A percentile compares a stretch with the other conserved stretches of the same genome.
Conservation (phyloP, 441 rosid species). For the Melastoma candidum region DNA sequence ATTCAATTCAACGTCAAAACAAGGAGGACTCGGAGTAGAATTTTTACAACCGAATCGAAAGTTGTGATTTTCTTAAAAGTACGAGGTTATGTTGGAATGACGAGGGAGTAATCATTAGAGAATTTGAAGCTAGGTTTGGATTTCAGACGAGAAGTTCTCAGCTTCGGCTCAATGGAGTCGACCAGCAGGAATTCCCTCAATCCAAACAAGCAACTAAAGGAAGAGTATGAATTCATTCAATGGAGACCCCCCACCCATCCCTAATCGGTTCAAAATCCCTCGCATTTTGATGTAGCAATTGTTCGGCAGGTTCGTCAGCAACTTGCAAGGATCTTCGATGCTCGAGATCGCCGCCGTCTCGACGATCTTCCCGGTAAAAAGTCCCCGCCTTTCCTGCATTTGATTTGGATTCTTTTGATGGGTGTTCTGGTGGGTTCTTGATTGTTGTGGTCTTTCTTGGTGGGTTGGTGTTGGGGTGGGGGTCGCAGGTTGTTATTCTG, state of each 20-base stretch:
- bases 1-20: too few species aligned
- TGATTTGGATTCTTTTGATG: background rate
- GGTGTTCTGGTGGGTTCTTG: background rate
- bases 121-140: too few species aligned
- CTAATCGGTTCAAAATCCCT: background rate
- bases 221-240: constrained; percentile 34
- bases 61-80: too few species aligned
- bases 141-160: too few species aligned
- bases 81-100: too few species aligned
- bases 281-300: constrained; percentile 1
- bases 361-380: constrained; percentile 48
- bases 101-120: too few species aligned
- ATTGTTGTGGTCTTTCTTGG: background rate
- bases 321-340: constrained; percentile 72
- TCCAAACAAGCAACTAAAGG: constrained; percentile 71
- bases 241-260: background rate
- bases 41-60: too few species aligned
- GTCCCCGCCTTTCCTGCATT: background rate
- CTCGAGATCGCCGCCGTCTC: constrained; percentile 54
- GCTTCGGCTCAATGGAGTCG: too few species aligned
- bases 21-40: too few species aligned
- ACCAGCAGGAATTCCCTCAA: constrained; percentile 23
- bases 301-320: constrained; percentile 69
- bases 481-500: constrained; percentile 49
- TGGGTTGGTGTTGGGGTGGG: background rate